Evolutionary conservation across 768 basidiomycete species (phyloP).

Genomic region (Lactarius quietus): DNA sequence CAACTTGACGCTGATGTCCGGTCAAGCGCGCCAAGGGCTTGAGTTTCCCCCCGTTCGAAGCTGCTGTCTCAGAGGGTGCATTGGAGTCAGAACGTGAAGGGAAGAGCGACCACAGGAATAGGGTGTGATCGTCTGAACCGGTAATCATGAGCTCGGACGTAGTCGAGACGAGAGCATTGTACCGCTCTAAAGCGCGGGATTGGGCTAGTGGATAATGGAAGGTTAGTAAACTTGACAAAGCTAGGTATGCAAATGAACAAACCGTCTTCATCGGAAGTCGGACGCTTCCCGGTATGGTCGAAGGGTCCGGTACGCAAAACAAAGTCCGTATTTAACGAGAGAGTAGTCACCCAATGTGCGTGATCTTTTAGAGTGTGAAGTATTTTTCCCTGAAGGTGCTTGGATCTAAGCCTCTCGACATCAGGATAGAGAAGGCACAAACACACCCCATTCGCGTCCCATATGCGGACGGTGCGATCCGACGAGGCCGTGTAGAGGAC

Average conservation of each 20-base stretch:
- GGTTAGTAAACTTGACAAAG: constrained; percentile 6
- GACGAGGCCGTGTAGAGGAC: constrained; percentile 94
- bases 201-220: constrained; percentile 55
- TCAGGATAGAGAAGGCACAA: constrained; percentile 3
- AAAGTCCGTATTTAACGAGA: constrained; percentile 94
- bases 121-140: constrained; percentile 96
- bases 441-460: constrained; percentile 77
- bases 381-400: constrained; percentile 62
- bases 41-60: constrained; percentile 44
- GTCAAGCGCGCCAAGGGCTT: constrained; percentile 79
- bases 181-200: constrained; percentile 70
- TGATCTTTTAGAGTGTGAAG: constrained; percentile 89
- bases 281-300: constrained; percentile 79
- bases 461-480: constrained; percentile 90
- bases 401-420: background rate
- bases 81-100: constrained; percentile 39
- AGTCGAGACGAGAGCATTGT: constrained; percentile 59
- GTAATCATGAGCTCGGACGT: constrained; percentile 85
- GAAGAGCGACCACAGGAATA: constrained; percentile 93
- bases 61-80: constrained; percentile 35
- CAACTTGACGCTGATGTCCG: constrained; percentile 93
- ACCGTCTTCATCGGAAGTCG: constrained; percentile 83
- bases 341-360: constrained; percentile 98
- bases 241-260: background rate
- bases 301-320: constrained; percentile 93